These are phyloP conservation scores for Tricholoma hemisulphureum DNA, from an alignment of 768 basidiomycete genomes.

Conservation along the genomic window DNA sequence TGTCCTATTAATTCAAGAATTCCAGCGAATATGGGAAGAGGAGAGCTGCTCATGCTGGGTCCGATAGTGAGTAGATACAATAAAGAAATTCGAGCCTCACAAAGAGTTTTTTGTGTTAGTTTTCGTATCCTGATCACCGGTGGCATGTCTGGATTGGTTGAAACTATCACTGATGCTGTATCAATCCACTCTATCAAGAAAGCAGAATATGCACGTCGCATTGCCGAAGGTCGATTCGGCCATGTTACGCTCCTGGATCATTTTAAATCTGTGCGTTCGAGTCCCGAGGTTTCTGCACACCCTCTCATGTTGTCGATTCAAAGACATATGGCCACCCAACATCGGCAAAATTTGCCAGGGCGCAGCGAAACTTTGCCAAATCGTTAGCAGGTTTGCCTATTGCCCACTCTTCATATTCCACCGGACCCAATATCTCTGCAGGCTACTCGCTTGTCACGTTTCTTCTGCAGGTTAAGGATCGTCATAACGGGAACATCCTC, in stretches of 20 bases:
- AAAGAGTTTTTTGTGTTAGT: constrained; percentile 37
- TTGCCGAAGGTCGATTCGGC: constrained; percentile 76
- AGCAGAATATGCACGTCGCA: constrained; percentile 88
- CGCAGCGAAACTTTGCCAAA: constrained; percentile 92
- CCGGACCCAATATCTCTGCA: constrained; percentile 21
- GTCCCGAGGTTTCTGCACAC: background rate
- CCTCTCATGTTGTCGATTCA: background rate
- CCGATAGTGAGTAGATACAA: constrained; percentile 62
- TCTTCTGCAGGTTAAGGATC: constrained; percentile 95
- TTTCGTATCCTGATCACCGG: constrained; percentile 97
- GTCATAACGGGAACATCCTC: constrained; percentile 98
- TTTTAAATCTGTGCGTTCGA: constrained; percentile 70
- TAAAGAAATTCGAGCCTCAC: background rate
- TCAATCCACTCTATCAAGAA: constrained; percentile 99
- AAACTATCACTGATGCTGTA: constrained; percentile 97
- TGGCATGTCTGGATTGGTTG: constrained; percentile 88
- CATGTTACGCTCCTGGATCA: constrained; percentile 92
- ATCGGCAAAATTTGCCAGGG: constrained; percentile 83
- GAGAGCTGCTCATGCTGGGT: constrained; percentile 93
- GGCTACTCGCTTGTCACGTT: constrained; percentile 97
- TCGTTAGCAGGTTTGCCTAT: constrained; percentile 70
- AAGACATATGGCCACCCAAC: constrained; percentile 90
- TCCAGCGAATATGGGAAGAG: constrained; percentile 92
- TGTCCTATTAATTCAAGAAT: constrained; percentile 90
- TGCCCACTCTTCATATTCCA: background rate